Conservation (phyloP, 208 protist species). For the Acanthamoeba castellanii region DNA sequence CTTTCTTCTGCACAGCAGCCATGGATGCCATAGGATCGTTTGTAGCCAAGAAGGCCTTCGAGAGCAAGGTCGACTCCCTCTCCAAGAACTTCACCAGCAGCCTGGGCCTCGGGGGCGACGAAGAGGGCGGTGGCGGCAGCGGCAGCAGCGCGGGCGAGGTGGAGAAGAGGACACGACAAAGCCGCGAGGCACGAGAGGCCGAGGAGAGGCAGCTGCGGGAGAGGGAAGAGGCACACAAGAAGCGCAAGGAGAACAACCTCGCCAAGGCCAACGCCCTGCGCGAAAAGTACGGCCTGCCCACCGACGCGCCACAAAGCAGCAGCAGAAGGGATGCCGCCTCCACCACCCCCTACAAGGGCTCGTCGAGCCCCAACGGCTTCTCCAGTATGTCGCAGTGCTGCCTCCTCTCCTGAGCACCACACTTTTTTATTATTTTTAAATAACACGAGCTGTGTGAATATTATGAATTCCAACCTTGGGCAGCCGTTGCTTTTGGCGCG, state of each 20-base stretch:
- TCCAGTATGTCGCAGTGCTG: constrained; percentile 8
- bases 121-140: not conserved
- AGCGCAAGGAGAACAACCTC: constrained; percentile 3
- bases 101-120: not conserved
- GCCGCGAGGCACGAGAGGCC: not conserved
- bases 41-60: constrained; percentile 17
- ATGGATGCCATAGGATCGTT: not conserved
- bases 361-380: not conserved
- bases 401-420: not conserved
- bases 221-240: not conserved
- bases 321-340: not conserved
- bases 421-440: too few relatives aligned
- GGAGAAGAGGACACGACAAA: not conserved
- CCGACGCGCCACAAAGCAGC: not conserved
- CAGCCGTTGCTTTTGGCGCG: too few relatives aligned
- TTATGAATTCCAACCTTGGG: too few relatives aligned
- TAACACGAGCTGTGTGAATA: too few relatives aligned
- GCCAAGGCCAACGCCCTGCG: constrained; percentile 23
- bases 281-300: constrained; percentile 30
- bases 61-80: constrained; percentile 22
- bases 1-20: too few relatives aligned
- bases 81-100: not conserved
- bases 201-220: not conserved
- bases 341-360: not conserved
- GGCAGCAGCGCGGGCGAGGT: not conserved